phyloP scores from a whole-genome alignment of 1,284 basidiomycete species.

The Grifola frondosa region DNA sequence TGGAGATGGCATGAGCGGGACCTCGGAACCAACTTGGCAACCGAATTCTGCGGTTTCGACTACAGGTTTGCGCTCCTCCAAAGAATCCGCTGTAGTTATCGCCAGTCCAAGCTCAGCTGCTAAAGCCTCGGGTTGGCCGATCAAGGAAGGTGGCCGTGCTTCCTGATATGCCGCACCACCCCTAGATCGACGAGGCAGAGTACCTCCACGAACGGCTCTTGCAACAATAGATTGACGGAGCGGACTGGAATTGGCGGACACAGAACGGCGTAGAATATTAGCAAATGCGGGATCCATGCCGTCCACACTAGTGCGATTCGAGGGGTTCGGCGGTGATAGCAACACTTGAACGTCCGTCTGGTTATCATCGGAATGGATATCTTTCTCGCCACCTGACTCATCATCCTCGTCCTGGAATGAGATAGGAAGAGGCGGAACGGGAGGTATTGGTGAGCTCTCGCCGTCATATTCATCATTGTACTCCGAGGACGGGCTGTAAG shows the following conservation, averaged over 20 bases:
- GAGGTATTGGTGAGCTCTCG: conserved; percentile 45
- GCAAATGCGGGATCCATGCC: conserved; percentile 85
- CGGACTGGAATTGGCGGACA: conserved; percentile 56
- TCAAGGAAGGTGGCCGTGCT: conserved; percentile 63
- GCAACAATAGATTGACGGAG: conserved; percentile 54
- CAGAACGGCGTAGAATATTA: conserved; percentile 64
- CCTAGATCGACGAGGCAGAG: conserved; percentile 49
- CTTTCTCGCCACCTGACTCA: conserved; percentile 35
- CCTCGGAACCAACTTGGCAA: conserved; percentile 58
- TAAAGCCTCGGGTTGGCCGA: conserved; percentile 67
- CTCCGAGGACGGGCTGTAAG: conserved; percentile 52
- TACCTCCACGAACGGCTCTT: conserved; percentile 48
- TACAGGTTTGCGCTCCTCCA: conserved; percentile 34
- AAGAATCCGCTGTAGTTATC: conserved; percentile 39
- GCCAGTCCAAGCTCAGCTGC: conserved; percentile 64
- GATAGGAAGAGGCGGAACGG: conserved; percentile 47
- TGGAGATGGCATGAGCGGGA: conserved; percentile 33
- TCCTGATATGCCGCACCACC: conserved; percentile 67
- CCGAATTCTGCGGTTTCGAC: conserved; percentile 61
- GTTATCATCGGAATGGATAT: conserved; percentile 39
- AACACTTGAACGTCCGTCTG: conserved; percentile 40
- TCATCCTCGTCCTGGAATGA: conserved; percentile 42
- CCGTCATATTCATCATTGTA: conserved; percentile 47
- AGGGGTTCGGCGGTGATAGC: conserved; percentile 38
- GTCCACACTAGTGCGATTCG: conserved; percentile 68